phyloP scores from a whole-genome alignment of 768 basidiomycete genomes.

The Ramaria sp. region DNA sequence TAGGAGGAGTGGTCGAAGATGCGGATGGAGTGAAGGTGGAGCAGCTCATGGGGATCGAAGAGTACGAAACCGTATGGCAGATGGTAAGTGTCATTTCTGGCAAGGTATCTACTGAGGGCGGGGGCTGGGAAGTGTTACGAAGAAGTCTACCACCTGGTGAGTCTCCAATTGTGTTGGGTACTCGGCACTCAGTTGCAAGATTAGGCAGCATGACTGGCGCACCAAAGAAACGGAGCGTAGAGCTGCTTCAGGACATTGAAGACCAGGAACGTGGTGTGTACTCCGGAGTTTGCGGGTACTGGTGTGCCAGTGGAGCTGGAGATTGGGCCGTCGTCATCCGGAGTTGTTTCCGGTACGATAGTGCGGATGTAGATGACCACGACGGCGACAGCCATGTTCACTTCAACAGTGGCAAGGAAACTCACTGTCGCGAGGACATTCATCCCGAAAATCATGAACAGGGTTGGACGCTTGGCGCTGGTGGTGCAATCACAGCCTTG shows the following conservation, averaged over 20 bases:
- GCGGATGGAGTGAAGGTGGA: slow-evolving; percentile 75
- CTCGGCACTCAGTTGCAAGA: not conserved
- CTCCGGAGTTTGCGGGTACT: slow-evolving; percentile 90
- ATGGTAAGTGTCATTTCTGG: slow-evolving; percentile 92
- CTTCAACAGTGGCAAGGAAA: not conserved
- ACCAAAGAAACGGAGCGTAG: slow-evolving; percentile 88
- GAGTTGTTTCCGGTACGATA: slow-evolving; percentile 74
- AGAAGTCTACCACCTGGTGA: slow-evolving; percentile 79
- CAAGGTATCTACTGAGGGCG: slow-evolving; percentile 33
- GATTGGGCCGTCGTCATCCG: slow-evolving; percentile 95
- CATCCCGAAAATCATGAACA: slow-evolving; percentile 18
- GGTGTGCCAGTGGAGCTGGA: slow-evolving; percentile 77
- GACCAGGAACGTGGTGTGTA: slow-evolving; percentile 65
- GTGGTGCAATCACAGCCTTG: slow-evolving; percentile 93
- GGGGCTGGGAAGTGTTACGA: slow-evolving; percentile 71
- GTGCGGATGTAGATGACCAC: slow-evolving; percentile 14
- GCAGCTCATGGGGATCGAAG: slow-evolving; percentile 81
- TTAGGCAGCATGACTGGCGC: slow-evolving; percentile 96
- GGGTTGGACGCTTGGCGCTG: slow-evolving; percentile 76
- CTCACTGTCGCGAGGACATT: slow-evolving; percentile 1
- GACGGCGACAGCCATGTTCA: slow-evolving; percentile 5
- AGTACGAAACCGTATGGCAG: slow-evolving; percentile 92
- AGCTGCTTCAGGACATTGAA: slow-evolving; percentile 78
- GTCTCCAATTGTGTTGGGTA: slow-evolving; percentile 3
- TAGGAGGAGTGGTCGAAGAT: slow-evolving; percentile 56